Evolutionary conservation across 441 rosid genomes (phyloP).

Genomic region (Euphorbia schlechtendalii): DNA sequence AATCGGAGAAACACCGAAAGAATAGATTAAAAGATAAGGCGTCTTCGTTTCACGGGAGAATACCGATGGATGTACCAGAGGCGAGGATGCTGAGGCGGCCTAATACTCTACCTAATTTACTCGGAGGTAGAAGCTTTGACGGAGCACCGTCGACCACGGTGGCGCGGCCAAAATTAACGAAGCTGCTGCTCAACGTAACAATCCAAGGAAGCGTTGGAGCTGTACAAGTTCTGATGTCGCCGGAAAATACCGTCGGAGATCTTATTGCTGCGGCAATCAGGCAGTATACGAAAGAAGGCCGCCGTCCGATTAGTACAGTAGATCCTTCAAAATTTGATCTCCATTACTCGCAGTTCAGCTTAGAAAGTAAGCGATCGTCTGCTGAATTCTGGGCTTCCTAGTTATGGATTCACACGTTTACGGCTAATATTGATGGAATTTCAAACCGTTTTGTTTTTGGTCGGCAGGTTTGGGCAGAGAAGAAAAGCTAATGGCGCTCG

Average conservation of each 20-base stretch:
- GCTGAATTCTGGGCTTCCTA: too few relatives aligned
- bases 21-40: slow-evolving; percentile 36
- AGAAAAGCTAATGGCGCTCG: slow-evolving; percentile 51
- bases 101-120: slow-evolving; percentile 59
- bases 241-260: slow-evolving; percentile 53
- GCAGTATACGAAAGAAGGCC: slow-evolving; percentile 62
- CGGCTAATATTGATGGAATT: slow-evolving; percentile 6
- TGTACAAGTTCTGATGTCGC: slow-evolving; percentile 54
- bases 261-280: slow-evolving; percentile 40
- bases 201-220: slow-evolving; percentile 73
- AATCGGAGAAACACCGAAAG: slow-evolving; percentile 42
- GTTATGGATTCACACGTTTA: not conserved
- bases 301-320: slow-evolving; percentile 52
- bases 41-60: slow-evolving; percentile 60
- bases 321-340: slow-evolving; percentile 58
- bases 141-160: slow-evolving; percentile 12
- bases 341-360: slow-evolving; percentile 84
- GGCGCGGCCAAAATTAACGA: slow-evolving; percentile 21
- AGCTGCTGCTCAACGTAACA: slow-evolving; percentile 70
- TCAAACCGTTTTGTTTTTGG: not conserved
- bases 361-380: slow-evolving; percentile 47
- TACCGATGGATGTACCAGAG: slow-evolving; percentile 24
- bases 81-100: slow-evolving; percentile 59
- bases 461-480: slow-evolving; percentile 49
- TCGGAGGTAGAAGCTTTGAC: slow-evolving; percentile 16